Base-by-base conservation (phyloP, 2,329 filamentous ascomycete genomes). In the Pestalotiopsis sp. region DNA sequence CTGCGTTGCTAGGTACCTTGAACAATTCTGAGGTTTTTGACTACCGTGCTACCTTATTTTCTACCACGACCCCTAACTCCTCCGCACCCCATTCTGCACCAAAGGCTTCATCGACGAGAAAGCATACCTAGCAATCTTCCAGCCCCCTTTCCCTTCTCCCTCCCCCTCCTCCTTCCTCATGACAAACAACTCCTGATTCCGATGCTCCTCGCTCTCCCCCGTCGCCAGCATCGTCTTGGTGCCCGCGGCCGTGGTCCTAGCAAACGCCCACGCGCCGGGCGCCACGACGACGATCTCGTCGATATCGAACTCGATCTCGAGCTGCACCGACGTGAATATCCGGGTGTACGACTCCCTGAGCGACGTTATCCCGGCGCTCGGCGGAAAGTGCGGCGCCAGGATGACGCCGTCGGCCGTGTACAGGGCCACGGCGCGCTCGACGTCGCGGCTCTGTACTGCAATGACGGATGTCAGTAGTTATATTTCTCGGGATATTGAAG, bases 61-160 rank as follows among this genome's bases (percentile, higher is more conserved):
- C 20, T 23, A 23, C 20, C 20, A 23, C 20, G 20, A 23, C 20
- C 20, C 20, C 20, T 38, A 63, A 49, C 61, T 64, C 25, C 61
- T 64, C 61, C 61, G 14, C 20, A 64, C 39, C 23, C 61, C 61
- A 49, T 64, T 45, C 25, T 64, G 61, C 20, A 64, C 36, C 39
- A 64, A 25, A 17, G 64, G 52, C 36, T 66, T 66, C 64, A 66
- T 66, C 9, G 25, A 60, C 6, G 64, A 66, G 31, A 66, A 66
- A 3, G 64, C 52, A 45, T 66, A 60, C 27, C 64, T 2, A 11
- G 64, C 64, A 66, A 66, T 66, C 55, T 66, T 66, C 64, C 64
- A 66, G 20, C 20, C 20, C 20, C n/a, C 20, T 1, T 12, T 31
- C 7, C 45, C 27, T 1, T 27, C 27, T 4, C 25, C 25, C 55